These are phyloP conservation scores for Aspergillus versicolor DNA, from an alignment of 2,329 filamentous ascomycete species.

Conservation along the genomic window DNA sequence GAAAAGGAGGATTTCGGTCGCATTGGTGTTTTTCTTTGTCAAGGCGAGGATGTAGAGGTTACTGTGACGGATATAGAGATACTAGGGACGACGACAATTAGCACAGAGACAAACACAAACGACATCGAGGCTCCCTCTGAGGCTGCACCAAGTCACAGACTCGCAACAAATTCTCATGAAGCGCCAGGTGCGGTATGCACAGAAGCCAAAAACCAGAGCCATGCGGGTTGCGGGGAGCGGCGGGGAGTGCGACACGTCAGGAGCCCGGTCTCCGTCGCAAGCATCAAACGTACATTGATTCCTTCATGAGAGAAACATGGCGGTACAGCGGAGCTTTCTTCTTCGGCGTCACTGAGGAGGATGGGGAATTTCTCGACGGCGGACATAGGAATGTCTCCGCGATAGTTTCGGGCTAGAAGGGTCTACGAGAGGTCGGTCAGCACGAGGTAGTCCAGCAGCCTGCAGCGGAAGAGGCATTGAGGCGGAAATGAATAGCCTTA, in stretches of 20 bases:
- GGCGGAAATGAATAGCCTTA: background rate
- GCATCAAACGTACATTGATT: constrained; percentile 73
- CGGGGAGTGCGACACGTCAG: constrained; percentile 5
- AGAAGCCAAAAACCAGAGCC: background rate
- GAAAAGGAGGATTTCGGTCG: constrained; percentile 96
- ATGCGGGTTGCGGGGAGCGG: constrained; percentile 20
- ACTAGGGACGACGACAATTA: constrained; percentile 53
- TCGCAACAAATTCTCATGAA: background rate
- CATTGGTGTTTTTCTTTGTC: constrained; percentile 98
- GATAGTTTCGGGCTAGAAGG: constrained; percentile 96
- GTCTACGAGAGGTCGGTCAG: constrained; percentile 59
- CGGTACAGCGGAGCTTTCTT: constrained; percentile 95
- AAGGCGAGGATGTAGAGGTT: constrained; percentile 97
- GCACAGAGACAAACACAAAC: background rate
- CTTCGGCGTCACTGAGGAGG: constrained; percentile 95
- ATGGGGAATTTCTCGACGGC: constrained; percentile 97
- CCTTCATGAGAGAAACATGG: constrained; percentile 98
- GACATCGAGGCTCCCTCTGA: background rate
- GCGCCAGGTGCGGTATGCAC: background rate
- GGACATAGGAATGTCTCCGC: constrained; percentile 98
- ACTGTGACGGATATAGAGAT: constrained; percentile 98
- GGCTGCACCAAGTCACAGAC: background rate
- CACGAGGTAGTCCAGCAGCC: background rate
- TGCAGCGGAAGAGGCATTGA: constrained; percentile 8
- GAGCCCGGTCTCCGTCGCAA: background rate